Percentiles rank a stretch among this genome's conserved stretches.
Evolutionary conservation across 108 stramenopile genomes (phyloP).

Genomic region (Schizochytrium sp.): DNA sequence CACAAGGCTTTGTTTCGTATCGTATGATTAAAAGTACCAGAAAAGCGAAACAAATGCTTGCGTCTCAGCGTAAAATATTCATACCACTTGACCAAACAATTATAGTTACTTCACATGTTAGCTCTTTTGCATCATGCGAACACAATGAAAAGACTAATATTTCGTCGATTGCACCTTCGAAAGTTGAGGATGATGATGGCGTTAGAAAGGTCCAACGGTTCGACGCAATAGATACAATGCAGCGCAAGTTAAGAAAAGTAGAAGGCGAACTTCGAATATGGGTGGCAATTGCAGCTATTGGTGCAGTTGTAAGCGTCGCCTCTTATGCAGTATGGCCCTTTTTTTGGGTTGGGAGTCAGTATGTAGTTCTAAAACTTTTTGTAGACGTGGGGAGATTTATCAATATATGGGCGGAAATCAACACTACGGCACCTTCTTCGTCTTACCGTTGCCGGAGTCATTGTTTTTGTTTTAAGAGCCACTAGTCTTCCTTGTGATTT

Average conservation of each 20-base stretch:
- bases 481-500: too few relatives aligned
- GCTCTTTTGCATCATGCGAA: too few relatives aligned
- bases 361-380: neutral
- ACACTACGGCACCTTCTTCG: neutral
- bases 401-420: neutral
- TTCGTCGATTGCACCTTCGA: too few relatives aligned
- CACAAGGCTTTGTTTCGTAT: neutral
- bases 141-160: too few relatives aligned
- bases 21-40: neutral
- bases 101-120: too few relatives aligned
- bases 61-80: too few relatives aligned
- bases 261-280: neutral
- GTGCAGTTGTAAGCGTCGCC: neutral
- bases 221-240: neutral
- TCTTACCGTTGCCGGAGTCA: neutral
- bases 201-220: neutral
- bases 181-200: too few relatives aligned
- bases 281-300: neutral
- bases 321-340: neutral
- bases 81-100: too few relatives aligned
- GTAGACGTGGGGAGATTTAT: neutral
- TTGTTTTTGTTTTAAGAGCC: neutral
- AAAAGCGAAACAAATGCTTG: neutral
- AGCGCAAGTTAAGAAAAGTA: neutral
- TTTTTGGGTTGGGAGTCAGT: neutral